A percentile compares a stretch with the other conserved stretches of the same genome.
Evolutionary conservation across 2,329 filamentous ascomycete genomes (phyloP).

Genomic region (Aspergillus novoparasiticus): DNA sequence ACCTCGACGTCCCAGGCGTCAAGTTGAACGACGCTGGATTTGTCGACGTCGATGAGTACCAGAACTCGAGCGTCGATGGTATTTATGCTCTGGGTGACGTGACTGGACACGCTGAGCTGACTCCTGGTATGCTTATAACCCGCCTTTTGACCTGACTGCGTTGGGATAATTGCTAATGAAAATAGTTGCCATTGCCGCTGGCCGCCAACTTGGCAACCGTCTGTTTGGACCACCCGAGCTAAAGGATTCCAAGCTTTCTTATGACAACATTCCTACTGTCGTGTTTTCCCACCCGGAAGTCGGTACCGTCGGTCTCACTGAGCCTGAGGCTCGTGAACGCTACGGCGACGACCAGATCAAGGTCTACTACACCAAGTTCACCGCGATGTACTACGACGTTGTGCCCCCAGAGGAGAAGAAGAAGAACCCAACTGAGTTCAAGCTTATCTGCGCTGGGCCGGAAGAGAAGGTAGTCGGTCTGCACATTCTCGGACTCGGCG

Average conservation of each 20-base stretch:
- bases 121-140: conserved; percentile 44
- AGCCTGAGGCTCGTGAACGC: conserved; percentile 50
- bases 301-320: conserved; percentile 53
- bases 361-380: conserved; percentile 53
- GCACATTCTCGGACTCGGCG: conserved; percentile 51
- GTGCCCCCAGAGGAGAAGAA: conserved; percentile 52
- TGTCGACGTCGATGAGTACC: conserved; percentile 52
- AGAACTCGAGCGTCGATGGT: conserved; percentile 51
- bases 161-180: not conserved
- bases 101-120: conserved; percentile 54
- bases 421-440: conserved; percentile 54
- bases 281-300: conserved; percentile 56
- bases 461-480: conserved; percentile 55
- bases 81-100: conserved; percentile 56
- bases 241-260: conserved; percentile 48
- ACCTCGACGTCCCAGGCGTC: conserved; percentile 46
- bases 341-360: conserved; percentile 55
- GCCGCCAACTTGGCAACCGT: conserved; percentile 52
- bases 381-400: conserved; percentile 53
- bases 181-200: conserved; percentile 54
- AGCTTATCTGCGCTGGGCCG: conserved; percentile 51
- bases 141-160: not conserved
- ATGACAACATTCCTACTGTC: conserved; percentile 56
- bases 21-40: conserved; percentile 44
- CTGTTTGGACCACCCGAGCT: conserved; percentile 52